Conservation (phyloP, 768 basidiomycete genomes). For the Multifurca ochricompacta region DNA sequence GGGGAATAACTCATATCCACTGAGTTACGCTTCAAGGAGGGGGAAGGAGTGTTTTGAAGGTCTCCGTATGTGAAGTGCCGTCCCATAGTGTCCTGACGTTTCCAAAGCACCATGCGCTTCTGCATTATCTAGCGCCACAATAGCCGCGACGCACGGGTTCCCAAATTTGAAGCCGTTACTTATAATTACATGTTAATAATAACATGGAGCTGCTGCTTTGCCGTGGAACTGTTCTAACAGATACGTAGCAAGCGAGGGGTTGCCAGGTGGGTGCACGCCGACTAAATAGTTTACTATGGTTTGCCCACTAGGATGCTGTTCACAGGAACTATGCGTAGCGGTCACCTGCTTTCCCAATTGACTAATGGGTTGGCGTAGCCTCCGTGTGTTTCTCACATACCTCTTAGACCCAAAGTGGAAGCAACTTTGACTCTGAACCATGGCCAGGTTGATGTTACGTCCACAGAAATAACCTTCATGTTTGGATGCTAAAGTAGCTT, state of each 20-base stretch:
- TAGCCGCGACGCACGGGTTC: not conserved
- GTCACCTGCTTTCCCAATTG: not conserved
- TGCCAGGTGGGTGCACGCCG: not conserved
- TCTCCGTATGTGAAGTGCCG: not conserved
- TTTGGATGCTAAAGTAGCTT: not conserved
- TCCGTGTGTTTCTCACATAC: not conserved
- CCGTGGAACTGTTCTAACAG: not conserved
- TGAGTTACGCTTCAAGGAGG: not conserved
- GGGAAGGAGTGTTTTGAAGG: too few relatives aligned
- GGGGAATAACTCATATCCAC: not conserved
- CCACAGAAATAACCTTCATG: not conserved
- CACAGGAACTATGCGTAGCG: not conserved
- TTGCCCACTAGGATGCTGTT: not conserved
- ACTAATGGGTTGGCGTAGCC: not conserved
- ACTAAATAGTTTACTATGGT: not conserved
- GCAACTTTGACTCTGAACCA: not conserved
- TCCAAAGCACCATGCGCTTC: not conserved
- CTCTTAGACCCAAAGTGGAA: not conserved
- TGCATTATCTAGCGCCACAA: not conserved
- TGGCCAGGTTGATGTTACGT: not conserved
- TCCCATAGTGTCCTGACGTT: not conserved
- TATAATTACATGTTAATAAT: not conserved
- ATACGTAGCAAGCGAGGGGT: not conserved
- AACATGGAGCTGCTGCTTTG: not conserved
- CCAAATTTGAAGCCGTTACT: not conserved